Base-by-base conservation (phyloP, 306 rosid species). In the Canavalia ensiformis region DNA sequence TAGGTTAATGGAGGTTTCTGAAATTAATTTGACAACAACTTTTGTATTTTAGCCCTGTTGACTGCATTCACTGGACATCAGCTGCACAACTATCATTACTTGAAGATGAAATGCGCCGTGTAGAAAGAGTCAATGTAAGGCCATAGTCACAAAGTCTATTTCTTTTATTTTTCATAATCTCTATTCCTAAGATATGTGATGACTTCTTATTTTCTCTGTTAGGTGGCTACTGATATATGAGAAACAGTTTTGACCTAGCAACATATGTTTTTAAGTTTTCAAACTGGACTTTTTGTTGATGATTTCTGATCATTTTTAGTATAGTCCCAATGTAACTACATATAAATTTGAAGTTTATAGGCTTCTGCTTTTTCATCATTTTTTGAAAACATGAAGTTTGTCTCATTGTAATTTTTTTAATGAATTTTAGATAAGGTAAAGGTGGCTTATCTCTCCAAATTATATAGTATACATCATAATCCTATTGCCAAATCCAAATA, bases 1-100 rank as follows among this genome's bases (percentile, higher is more conserved):
- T 34, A 28, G 52, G 42, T 44, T 74, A 45, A 62, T 68, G 35
- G 63, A 47, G 37, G 72, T 68, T 46, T 58, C 3, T 42, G 56
- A 57, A 54, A 69, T 46, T 60, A 8, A 70, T 51, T 78, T 87
- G 41, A 68, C 63, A 72, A 47, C 49, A 5, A 33, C 30, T 81
- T 74, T 28, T 79, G 74, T 50, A 13, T 86, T 81, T 76, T 92
- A 95, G 99, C 88, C 99, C 99, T 70, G 98, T 95, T 68, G 98
- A 95, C 68, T 95, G 99, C 90, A 95, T 95, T 86, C 98, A 95
- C 75, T 95, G 99, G 99, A 93, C 98, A 85, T 93, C 99, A 75
- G 97, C 99, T 63, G 92, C 98, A 34, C 97, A 95, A 65, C 76
- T 95, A 68, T 95, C 98, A 25, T 85, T 95, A 89, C 97, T 95